Evolutionary conservation across 352 stramenopile species (phyloP), one percentile per base, ranked within the genome.

Genomic region (Peronospora belbahrii): DNA sequence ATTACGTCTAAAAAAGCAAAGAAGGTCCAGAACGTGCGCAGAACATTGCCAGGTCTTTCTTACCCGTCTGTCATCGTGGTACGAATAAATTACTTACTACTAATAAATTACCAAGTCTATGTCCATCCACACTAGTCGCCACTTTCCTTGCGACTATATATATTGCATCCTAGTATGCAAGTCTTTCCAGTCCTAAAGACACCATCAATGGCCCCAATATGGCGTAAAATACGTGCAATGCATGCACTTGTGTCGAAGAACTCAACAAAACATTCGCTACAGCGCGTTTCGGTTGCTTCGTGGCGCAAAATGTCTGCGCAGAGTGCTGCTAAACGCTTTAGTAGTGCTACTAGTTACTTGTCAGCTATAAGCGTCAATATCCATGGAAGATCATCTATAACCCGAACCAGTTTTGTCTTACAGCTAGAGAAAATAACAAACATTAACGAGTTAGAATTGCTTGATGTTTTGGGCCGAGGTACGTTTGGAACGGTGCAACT

Each of bases 401-500:
- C 56, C 24, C 31, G 42, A 36, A 31, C 52, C 3, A 33, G 24
- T n/a, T 57, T 57, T 4, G 42, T 32, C 10, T 50, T 52, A 4
- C 37, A 63, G 48, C 51, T 80, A 7, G 49, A 70, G 23, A 42
- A 61, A 7, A 49, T 56, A 47, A 60, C 20, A 0, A 23, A 48
- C 2, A 57, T 81, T 4, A 13, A 42, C 42, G 75, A 87, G 34
- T 83, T 74, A 30, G 71, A 90, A 41, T 28, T 88, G 23, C 56
- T 86, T 20, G 61, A 62, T 30, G 66, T 86, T 2, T 54, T 93
- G 10, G 82, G 82, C 0, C 52, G 66, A 46, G 82, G 82, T 24
- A 83, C 72, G 11, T 93, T 84, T 27, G 82, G 75, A 20, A 62
- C 76, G 20, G 78, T 90, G 8, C 70, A 81, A 18, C 60, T 89